Base-by-base conservation (phyloP, 345 rosid species). In the Rhizophora mangle region DNA sequence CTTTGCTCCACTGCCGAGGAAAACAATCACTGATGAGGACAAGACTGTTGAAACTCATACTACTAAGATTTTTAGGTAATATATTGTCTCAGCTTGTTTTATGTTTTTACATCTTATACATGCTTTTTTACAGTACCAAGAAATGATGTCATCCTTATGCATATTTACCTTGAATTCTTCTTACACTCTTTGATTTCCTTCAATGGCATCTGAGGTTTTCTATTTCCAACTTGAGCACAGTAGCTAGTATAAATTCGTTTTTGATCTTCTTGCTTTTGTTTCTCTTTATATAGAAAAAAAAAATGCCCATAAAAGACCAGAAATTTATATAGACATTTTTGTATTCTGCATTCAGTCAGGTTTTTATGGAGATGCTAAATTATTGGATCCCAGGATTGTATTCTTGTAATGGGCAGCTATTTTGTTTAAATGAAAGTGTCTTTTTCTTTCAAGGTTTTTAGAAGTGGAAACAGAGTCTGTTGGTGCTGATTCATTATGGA, bases 1-100 rank as follows among this genome's bases (percentile, higher is more conserved):
- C 22, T 96, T 89, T 86, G 99, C 99, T 86, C 99, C 99, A 65
- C 96, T 96, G 75, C 89, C 97, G 37, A 85, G 93, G 82, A 92
- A 89, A 87, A 82, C 81, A 51, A 80, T 82, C 15, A 60, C 56
- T 74, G 86, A 68, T 59, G 93, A 88, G 72, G 88, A 90, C 66
- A 82, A 65, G 66, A 54, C 74, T 27, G 54, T 70, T 52, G 88
- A 68, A 66, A 79, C 87, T 74, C 67, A 76, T 46, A 39, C 82
- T 67, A 75, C 88, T 60, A 89, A 89, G 81, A 80, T 96, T 65
- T 83, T 84, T 32, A 56, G 97, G 99, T 88, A 86, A 57, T 56
- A 32, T 67, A 60, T 66, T 66, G 18, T 63, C 68, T 73, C 59
- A 18, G 60, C 70, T 67, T 64, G 29, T 30, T 26, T 19, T 60